phyloP scores from a whole-genome alignment of 345 rosid species.

The Populus ilicifolia region DNA sequence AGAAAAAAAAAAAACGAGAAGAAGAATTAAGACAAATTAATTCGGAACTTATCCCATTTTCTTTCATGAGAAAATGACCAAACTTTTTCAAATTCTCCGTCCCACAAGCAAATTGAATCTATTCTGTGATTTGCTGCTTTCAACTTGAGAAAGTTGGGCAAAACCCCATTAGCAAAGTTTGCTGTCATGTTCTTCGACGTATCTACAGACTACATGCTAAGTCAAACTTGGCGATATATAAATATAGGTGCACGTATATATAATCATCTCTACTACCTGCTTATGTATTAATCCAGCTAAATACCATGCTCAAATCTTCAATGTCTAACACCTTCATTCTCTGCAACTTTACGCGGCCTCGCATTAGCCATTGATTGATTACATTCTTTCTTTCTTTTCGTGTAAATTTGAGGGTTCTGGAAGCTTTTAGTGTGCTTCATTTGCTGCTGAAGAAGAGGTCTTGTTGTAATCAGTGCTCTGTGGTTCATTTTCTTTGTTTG shows the following conservation, averaged over 20 bases:
- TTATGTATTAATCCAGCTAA: neutral
- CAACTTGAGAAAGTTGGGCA: constrained; percentile 52
- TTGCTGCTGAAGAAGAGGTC: constrained; percentile 46
- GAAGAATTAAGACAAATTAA: neutral
- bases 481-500: constrained; percentile 28
- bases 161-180: constrained; percentile 40
- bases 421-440: constrained; percentile 28
- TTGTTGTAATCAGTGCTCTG: neutral
- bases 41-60: neutral
- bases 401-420: constrained; percentile 10
- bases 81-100: constrained; percentile 18
- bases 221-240: constrained; percentile 43
- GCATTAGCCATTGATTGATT: constrained; percentile 13
- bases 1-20: neutral
- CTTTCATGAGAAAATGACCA: constrained; percentile 16
- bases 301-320: constrained; percentile 29
- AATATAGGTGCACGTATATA: neutral
- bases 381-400: neutral
- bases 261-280: too few relatives aligned
- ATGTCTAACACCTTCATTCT: constrained; percentile 12
- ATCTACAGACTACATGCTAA: constrained; percentile 28
- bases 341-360: constrained; percentile 14
- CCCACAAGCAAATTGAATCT: constrained; percentile 17
- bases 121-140: neutral
- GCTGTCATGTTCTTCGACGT: constrained; percentile 50